Base-by-base conservation (phyloP, 2,329 filamentous ascomycete species). In the Penicillium sp. region DNA sequence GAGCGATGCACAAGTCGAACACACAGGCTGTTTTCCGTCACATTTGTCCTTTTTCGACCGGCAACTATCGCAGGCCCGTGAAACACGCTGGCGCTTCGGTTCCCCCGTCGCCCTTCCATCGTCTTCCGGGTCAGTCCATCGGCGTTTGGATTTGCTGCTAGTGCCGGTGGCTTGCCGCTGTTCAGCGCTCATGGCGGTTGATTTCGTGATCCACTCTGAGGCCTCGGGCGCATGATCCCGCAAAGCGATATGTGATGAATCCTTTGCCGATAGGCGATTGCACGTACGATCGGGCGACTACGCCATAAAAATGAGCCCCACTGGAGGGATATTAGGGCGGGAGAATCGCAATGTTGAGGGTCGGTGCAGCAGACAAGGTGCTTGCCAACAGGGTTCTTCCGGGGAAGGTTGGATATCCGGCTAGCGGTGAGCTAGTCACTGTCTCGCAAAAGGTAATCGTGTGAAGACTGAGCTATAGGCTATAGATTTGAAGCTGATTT, bases 31-130 rank as follows among this genome's bases (percentile, higher is more conserved):
- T 12, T 77, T 76, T 16, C 88, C 88, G 65, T 91, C 87, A 71
- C 88, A 91, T 66, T 88, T 89, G 70, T 90, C 87, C 58, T 86
- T 82, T 48, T 84, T 84, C 15, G 79, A 79, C 45, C 86, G 81
- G 66, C 86, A 89, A 61, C 84, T 84, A 64, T 89, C 86, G 71
- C 86, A 89, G 34, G 86, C 86, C 58, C 86, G 78, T 29, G 86
- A 88, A 8, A 88, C 86, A 55, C 86, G 78, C 62, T 86, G 85
- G 39, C 85, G 79, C 70, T 87, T 88, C 60, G 71, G 64, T 34
- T 74, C 73, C 38, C 68, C 61, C 27, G 69, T 66, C 49, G 61
- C 57, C 59, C 60, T 67, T 50, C 57, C 57, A 60, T 68, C 64
- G 32, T 71, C 67, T n/a, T 69, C 65, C n/a, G 50, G 54, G 35